Conservation (phyloP, 106 monocot species). For the Acanthochlamys bracteata region DNA sequence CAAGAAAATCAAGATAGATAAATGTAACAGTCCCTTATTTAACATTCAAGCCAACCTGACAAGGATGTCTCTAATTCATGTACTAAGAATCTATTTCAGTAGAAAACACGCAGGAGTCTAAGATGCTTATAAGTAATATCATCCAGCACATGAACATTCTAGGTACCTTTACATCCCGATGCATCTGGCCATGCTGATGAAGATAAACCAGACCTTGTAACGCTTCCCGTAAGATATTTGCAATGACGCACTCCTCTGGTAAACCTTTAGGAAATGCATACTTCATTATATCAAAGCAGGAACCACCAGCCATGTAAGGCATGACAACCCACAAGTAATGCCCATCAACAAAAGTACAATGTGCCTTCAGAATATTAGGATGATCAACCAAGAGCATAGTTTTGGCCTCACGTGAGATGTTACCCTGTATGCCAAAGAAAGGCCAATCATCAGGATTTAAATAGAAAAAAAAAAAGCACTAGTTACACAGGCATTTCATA, state of each 20-base stretch:
- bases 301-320: slow-evolving; percentile 91
- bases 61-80: no score
- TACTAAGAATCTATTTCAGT: no score
- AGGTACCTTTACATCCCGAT: slow-evolving; percentile 89
- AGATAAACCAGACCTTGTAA: slow-evolving; percentile 83
- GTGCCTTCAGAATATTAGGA: slow-evolving; percentile 78
- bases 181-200: slow-evolving; percentile 87
- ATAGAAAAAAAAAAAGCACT: no score
- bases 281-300: slow-evolving; percentile 88
- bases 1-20: no score
- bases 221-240: slow-evolving; percentile 64
- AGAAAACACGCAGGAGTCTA: not conserved
- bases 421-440: slow-evolving; percentile 32
- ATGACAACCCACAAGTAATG: slow-evolving; percentile 83
- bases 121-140: not conserved
- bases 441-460: not conserved
- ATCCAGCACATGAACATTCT: not conserved
- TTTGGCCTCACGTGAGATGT: slow-evolving; percentile 76
- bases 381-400: slow-evolving; percentile 85
- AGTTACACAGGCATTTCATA: no score
- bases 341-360: slow-evolving; percentile 75
- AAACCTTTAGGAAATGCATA: slow-evolving; percentile 71
- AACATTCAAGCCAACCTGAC: no score
- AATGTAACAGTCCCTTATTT: no score
- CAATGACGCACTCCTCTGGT: slow-evolving; percentile 60